Percentiles rank a stretch among this genome's conserved stretches.
These are phyloP conservation scores for Cinnamomum chago DNA, from an alignment of 164 flowering plant genomes.

Conservation along the genomic window DNA sequence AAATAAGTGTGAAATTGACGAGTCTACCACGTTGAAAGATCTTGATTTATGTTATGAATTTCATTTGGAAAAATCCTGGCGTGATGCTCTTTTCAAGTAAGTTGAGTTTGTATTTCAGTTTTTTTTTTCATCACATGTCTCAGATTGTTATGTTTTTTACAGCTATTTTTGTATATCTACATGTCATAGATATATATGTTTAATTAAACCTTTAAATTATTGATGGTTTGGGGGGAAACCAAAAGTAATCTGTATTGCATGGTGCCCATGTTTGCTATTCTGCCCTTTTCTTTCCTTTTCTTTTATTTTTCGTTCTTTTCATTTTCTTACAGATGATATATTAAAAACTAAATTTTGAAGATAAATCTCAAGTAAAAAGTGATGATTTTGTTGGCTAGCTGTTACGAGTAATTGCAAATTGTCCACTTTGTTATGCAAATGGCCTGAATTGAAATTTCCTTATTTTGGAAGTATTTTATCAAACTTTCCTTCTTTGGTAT, in stretches of 20 bases:
- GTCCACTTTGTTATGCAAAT: neutral
- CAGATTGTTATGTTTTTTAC: neutral
- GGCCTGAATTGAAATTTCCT: neutral
- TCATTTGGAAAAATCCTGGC: conserved; percentile 78
- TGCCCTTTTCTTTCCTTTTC: no score
- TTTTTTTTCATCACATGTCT: neutral
- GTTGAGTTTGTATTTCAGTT: conserved; percentile 9
- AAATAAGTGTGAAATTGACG: conserved; percentile 40
- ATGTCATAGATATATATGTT: neutral
- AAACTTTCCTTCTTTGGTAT: neutral
- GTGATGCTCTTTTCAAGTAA: conserved; percentile 70
- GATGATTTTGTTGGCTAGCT: neutral
- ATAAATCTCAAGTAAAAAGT: neutral
- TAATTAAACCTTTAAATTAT: neutral
- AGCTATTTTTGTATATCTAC: neutral
- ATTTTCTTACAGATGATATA: neutral
- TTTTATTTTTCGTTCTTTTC: no score
- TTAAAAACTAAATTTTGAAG: neutral
- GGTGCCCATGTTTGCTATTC: no score
- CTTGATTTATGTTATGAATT: conserved; percentile 76
- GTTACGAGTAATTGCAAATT: neutral
- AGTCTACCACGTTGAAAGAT: conserved; percentile 83
- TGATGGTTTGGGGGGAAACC: neutral
- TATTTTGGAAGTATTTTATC: neutral
- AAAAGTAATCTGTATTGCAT: no score